phyloP scores from a whole-genome alignment of 1,139 yeast genomes.

The Wickerhamiella pararugosa region DNA sequence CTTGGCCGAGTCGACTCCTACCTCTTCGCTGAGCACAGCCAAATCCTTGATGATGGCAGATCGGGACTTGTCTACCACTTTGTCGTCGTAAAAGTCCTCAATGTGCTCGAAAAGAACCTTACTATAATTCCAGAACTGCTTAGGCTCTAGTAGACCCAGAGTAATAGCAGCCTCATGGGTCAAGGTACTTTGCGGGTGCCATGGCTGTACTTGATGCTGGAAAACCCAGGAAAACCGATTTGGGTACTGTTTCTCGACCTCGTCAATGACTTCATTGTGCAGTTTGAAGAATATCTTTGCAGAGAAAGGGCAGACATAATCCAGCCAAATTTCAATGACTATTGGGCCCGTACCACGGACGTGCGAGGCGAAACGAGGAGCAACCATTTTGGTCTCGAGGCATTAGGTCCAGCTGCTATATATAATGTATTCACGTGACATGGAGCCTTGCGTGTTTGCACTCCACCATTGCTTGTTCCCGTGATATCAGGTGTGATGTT shows the following conservation, averaged over 20 bases:
- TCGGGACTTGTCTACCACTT: slow-evolving; percentile 38
- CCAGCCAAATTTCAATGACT: slow-evolving; percentile 45
- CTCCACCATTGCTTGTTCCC: too few species aligned
- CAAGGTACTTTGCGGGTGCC: slow-evolving; percentile 22
- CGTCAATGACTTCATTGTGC: slow-evolving; percentile 36
- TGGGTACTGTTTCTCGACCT: slow-evolving; percentile 33
- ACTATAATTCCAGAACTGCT: slow-evolving; percentile 49
- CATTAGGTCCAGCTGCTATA: too few species aligned
- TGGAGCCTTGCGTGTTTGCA: too few species aligned
- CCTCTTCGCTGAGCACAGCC: slow-evolving; percentile 35
- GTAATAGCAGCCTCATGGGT: slow-evolving; percentile 63
- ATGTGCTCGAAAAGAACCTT: slow-evolving; percentile 33
- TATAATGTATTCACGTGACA: too few species aligned
- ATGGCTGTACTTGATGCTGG: slow-evolving; percentile 16
- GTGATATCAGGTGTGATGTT: too few species aligned
- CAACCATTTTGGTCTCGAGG: slow-evolving; percentile 17
- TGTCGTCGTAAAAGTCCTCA: slow-evolving; percentile 43
- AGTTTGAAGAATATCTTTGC: slow-evolving; percentile 48
- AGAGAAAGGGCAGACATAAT: slow-evolving; percentile 66
- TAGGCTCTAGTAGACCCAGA: slow-evolving; percentile 44
- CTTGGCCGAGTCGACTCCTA: slow-evolving; percentile 21
- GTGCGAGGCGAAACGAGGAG: slow-evolving; percentile 22
- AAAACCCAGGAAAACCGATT: slow-evolving; percentile 34
- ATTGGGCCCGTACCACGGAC: slow-evolving; percentile 18
- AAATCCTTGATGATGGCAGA: slow-evolving; percentile 42